phyloP scores from a whole-genome alignment of 2,329 filamentous ascomycete species.

The Paracorniculantispora psalliotae region DNA sequence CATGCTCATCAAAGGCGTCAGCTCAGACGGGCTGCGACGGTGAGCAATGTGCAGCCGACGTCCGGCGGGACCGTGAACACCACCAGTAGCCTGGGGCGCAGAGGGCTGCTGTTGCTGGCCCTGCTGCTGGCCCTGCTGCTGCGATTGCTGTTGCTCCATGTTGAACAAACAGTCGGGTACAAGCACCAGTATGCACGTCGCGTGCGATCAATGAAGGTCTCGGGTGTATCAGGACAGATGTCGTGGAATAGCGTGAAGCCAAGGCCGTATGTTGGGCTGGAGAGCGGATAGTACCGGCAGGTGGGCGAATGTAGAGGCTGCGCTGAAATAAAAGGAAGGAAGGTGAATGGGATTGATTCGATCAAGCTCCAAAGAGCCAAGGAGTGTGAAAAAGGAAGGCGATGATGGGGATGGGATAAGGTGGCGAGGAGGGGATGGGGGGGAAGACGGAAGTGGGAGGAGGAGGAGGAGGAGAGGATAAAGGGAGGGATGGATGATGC shows the following conservation, averaged over 20 bases:
- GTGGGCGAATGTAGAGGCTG: conserved; percentile 3
- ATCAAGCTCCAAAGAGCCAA: conserved; percentile 30
- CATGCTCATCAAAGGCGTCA: conserved; percentile 97
- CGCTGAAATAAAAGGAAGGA: conserved; percentile 27
- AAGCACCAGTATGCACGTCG: conserved; percentile 45
- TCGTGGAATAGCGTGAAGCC: conserved; percentile 10
- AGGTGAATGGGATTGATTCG: conserved; percentile 27
- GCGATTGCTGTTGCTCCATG: conserved; percentile 51
- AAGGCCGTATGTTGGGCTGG: conserved; percentile 3
- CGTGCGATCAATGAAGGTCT: conserved; percentile 27
- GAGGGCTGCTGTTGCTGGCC: conserved; percentile 23
- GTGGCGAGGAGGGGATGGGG: not conserved
- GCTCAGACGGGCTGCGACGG: conserved; percentile 91
- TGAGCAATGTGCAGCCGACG: conserved; percentile 96
- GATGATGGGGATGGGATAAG: conserved; percentile 21
- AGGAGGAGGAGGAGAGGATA: conserved; percentile 1
- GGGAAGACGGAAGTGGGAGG: not conserved
- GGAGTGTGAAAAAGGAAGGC: conserved; percentile 32
- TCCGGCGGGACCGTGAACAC: conserved; percentile 69
- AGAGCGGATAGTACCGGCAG: not conserved
- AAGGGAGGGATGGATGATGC: conserved; percentile 13
- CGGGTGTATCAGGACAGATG: conserved; percentile 14
- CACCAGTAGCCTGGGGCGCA: conserved; percentile 46
- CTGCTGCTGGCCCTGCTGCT: conserved; percentile 53
- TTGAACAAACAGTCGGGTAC: conserved; percentile 36